Conservation (phyloP, 306 rosid species). For the Echinosophora koreensis region DNA sequence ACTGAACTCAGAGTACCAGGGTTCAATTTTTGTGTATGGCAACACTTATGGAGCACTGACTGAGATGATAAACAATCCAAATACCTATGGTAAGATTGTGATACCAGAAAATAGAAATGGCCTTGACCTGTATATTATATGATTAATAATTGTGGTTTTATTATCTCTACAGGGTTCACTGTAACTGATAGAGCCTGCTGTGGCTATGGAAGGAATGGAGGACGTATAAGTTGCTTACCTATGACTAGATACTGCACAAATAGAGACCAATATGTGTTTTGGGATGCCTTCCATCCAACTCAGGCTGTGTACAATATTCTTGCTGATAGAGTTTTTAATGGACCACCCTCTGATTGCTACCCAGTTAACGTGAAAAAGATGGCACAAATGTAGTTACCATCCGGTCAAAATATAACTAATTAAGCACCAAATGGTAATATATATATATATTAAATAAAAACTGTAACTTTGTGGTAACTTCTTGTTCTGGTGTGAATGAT, state of each 20-base stretch:
- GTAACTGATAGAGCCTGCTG: conserved; percentile 51
- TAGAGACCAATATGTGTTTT: too few relatives aligned
- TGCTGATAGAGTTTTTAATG: too few relatives aligned
- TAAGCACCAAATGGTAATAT: too few relatives aligned
- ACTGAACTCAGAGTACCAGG: conserved; percentile 29
- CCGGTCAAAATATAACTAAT: too few relatives aligned
- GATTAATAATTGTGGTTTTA: background rate
- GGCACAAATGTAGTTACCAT: too few relatives aligned
- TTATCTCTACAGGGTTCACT: conserved; percentile 46
- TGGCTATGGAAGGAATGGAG: conserved; percentile 49
- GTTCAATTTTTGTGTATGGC: conserved; percentile 48
- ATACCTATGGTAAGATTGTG: conserved; percentile 46
- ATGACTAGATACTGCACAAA: conserved; percentile 19
- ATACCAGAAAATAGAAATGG: background rate
- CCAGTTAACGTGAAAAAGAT: too few relatives aligned
- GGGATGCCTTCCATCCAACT: too few relatives aligned
- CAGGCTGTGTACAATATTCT: too few relatives aligned
- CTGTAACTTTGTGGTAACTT: too few relatives aligned
- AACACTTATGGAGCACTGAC: conserved; percentile 31
- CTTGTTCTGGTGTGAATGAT: too few relatives aligned
- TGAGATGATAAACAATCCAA: conserved; percentile 33
- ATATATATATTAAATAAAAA: too few relatives aligned
- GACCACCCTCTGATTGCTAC: too few relatives aligned
- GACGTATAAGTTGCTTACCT: conserved; percentile 51
- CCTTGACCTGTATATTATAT: background rate